phyloP scores from a whole-genome alignment of 371 early-diverging fungal species.

The Mortierella sp. region DNA sequence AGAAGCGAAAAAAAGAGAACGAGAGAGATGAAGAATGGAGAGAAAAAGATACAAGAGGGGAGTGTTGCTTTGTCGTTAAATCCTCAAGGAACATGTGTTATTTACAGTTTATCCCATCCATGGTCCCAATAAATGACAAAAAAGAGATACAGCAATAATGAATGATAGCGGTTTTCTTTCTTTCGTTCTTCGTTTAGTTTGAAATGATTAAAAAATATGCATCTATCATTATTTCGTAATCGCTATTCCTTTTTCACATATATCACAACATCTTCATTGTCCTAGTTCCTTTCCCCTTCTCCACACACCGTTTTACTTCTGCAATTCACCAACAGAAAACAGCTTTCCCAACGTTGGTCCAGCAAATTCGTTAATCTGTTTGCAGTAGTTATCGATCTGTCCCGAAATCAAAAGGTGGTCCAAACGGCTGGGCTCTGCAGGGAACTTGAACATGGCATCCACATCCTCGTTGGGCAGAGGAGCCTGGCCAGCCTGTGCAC shows the following conservation, averaged over 20 bases:
- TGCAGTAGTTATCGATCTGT: slow-evolving; percentile 92
- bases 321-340: slow-evolving; percentile 83
- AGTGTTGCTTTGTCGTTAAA: too few relatives aligned
- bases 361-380: slow-evolving; percentile 90
- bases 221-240: too few relatives aligned
- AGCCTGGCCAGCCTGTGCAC: slow-evolving; percentile 76
- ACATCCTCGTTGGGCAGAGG: slow-evolving; percentile 80
- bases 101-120: not conserved
- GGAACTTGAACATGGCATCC: slow-evolving; percentile 81
- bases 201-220: not conserved
- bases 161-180: not conserved
- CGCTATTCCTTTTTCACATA: too few relatives aligned
- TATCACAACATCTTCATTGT: too few relatives aligned
- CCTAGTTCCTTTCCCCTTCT: not conserved
- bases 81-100: too few relatives aligned
- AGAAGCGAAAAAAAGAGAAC: too few relatives aligned
- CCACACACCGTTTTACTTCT: slow-evolving; percentile 62
- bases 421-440: slow-evolving; percentile 91
- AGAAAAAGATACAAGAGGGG: too few relatives aligned
- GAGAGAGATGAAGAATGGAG: too few relatives aligned
- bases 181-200: not conserved
- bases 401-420: slow-evolving; percentile 89
- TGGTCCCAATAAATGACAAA: not conserved
- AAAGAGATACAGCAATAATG: not conserved
- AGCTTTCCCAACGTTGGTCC: slow-evolving; percentile 90